Evolutionary conservation across 2,329 filamentous ascomycete genomes (phyloP).

Genomic region (Monosporascus sp.): DNA sequence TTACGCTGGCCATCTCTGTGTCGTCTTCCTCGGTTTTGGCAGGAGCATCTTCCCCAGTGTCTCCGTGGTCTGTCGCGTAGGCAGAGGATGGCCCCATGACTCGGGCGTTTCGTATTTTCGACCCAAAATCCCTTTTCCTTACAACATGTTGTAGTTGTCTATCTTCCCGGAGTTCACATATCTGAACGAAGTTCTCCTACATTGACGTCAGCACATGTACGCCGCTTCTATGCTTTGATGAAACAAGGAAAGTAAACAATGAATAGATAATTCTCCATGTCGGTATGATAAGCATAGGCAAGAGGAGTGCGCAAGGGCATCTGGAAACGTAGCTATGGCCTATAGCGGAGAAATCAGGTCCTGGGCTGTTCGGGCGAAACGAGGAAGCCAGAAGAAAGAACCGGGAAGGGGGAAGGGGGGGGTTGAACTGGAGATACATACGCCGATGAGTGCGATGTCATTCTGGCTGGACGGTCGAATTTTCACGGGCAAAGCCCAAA

Average conservation of each 20-base stretch:
- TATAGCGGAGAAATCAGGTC: too few species aligned
- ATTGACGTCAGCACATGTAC: constrained; percentile 3
- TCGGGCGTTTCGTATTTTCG: constrained; percentile 72
- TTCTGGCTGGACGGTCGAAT: constrained; percentile 66
- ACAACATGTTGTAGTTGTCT: constrained; percentile 70
- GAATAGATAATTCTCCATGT: not conserved
- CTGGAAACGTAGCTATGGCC: too few species aligned
- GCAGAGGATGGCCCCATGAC: constrained; percentile 60
- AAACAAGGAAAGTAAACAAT: not conserved
- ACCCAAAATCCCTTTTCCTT: constrained; percentile 74
- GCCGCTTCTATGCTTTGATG: not conserved
- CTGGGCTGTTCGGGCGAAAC: not conserved
- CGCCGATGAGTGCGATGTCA: constrained; percentile 82
- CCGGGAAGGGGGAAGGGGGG: too few species aligned
- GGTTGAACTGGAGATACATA: constrained; percentile 36
- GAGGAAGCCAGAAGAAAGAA: constrained; percentile 1
- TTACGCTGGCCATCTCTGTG: constrained; percentile 30
- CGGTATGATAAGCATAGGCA: not conserved
- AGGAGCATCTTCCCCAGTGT: constrained; percentile 9
- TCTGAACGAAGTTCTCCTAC: constrained; percentile 72
- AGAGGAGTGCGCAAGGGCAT: too few species aligned
- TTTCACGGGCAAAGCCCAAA: constrained; percentile 74
- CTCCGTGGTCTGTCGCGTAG: constrained; percentile 28
- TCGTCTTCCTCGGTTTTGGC: constrained; percentile 38
- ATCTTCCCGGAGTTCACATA: constrained; percentile 67